Conservation (phyloP, 345 rosid genomes). For the Brassica incana region DNA sequence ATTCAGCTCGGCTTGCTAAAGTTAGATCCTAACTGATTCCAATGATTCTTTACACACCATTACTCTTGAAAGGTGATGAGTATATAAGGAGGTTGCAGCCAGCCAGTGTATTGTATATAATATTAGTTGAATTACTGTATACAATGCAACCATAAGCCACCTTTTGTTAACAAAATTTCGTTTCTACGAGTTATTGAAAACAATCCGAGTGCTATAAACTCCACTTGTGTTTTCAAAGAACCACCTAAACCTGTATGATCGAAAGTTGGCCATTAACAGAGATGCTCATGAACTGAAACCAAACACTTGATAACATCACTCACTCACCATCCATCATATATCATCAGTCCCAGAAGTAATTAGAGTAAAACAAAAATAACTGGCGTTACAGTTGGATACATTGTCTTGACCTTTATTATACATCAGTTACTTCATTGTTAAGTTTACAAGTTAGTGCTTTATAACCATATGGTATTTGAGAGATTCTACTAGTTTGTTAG, state of each 20-base stretch:
- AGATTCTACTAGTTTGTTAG: background rate
- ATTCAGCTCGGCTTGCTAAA: slow-evolving; percentile 81
- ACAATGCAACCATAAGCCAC: slow-evolving; percentile 11
- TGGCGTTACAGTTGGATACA: background rate
- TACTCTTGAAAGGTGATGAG: slow-evolving; percentile 4
- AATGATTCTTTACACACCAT: background rate
- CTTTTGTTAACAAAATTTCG: slow-evolving; percentile 7
- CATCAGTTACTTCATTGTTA: background rate
- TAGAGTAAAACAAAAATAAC: background rate
- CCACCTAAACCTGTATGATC: background rate
- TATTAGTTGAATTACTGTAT: background rate
- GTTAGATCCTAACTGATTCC: slow-evolving; percentile 64
- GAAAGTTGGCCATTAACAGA: background rate
- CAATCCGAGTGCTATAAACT: background rate
- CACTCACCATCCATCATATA: background rate
- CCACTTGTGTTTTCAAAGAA: background rate
- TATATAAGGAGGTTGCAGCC: background rate
- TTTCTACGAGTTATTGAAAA: background rate
- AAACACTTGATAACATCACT: background rate
- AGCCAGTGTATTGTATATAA: slow-evolving; percentile 26
- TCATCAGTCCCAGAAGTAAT: background rate
- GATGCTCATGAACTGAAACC: background rate
- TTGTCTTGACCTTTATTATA: background rate
- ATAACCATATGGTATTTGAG: background rate
- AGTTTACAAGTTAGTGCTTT: background rate